These are phyloP conservation scores for Pseudogymnoascus sp. DNA, from an alignment of 2,329 filamentous ascomycete genomes.

Conservation along the genomic window DNA sequence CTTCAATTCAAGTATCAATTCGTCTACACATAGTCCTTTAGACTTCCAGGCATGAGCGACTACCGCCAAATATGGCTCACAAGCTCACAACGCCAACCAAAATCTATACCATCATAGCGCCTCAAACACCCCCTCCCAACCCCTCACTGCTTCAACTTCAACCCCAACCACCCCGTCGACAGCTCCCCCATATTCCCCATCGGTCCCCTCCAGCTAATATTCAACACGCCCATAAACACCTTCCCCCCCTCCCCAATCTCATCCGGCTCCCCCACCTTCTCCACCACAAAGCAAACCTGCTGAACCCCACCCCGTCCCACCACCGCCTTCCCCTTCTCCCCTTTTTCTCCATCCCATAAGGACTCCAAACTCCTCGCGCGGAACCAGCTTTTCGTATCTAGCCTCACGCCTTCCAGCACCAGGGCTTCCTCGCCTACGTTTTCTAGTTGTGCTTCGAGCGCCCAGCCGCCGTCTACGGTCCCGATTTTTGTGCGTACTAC, in stretches of 20 bases:
- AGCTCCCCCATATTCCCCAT: constrained; percentile 87
- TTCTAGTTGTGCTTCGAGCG: constrained; percentile 89
- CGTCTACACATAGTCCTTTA: background rate
- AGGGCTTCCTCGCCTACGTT: constrained; percentile 83
- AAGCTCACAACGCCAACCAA: background rate
- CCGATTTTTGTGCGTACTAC: constrained; percentile 84
- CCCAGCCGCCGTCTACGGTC: constrained; percentile 51
- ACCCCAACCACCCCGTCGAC: constrained; percentile 73
- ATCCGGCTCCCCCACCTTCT: constrained; percentile 28
- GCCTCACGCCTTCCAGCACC: constrained; percentile 59
- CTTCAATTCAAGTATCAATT: background rate
- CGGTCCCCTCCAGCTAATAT: constrained; percentile 78
- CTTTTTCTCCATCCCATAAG: constrained; percentile 26
- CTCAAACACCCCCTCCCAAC: background rate
- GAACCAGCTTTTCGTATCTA: constrained; percentile 47
- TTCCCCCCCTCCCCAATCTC: constrained; percentile 36
- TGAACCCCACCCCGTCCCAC: constrained; percentile 56
- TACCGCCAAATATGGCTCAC: background rate
- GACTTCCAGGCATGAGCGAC: background rate
- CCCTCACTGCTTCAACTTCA: constrained; percentile 29
- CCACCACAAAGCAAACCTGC: constrained; percentile 57
- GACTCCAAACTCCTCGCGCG: constrained; percentile 44
- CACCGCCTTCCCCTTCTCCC: constrained; percentile 48
- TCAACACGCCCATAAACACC: constrained; percentile 69
- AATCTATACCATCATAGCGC: background rate